Conservation (phyloP, 2,329 filamentous ascomycete genomes). For the Cucurbitaria berberidis region DNA sequence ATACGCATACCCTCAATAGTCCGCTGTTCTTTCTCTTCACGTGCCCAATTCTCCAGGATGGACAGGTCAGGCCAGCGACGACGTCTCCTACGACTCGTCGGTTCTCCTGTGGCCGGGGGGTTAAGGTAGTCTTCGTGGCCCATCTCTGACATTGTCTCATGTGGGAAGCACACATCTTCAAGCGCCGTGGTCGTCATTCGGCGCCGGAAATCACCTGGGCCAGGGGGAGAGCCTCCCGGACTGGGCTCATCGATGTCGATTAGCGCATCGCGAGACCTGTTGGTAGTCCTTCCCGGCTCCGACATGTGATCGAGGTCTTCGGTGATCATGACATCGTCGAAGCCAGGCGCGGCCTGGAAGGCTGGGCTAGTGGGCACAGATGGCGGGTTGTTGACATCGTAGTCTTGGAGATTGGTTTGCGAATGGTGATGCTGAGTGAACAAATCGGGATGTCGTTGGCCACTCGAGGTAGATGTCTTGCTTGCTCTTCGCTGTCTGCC, state of each 20-base stretch:
- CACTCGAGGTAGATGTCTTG: slow-evolving; percentile 42
- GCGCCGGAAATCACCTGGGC: slow-evolving; percentile 34
- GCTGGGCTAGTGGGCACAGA: slow-evolving; percentile 66
- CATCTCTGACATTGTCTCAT: slow-evolving; percentile 77
- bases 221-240: slow-evolving; percentile 51
- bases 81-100: slow-evolving; percentile 53
- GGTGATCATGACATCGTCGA: slow-evolving; percentile 71
- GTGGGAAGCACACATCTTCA: slow-evolving; percentile 92
- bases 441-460: slow-evolving; percentile 30
- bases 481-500: slow-evolving; percentile 40
- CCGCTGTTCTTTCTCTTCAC: slow-evolving; percentile 85
- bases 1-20: slow-evolving; percentile 78
- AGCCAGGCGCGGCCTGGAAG: slow-evolving; percentile 58
- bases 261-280: slow-evolving; percentile 52
- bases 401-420: slow-evolving; percentile 50
- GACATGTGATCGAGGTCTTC: slow-evolving; percentile 60
- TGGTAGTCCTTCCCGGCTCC: slow-evolving; percentile 23
- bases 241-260: slow-evolving; percentile 63
- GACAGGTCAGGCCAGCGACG: slow-evolving; percentile 85
- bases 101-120: slow-evolving; percentile 53
- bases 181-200: slow-evolving; percentile 65
- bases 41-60: slow-evolving; percentile 86
- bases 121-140: slow-evolving; percentile 74
- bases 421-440: slow-evolving; percentile 38
- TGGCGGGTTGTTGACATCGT: slow-evolving; percentile 70